Base-by-base conservation (phyloP, 73 alveolate genomes). In the Loxodes magnus region DNA sequence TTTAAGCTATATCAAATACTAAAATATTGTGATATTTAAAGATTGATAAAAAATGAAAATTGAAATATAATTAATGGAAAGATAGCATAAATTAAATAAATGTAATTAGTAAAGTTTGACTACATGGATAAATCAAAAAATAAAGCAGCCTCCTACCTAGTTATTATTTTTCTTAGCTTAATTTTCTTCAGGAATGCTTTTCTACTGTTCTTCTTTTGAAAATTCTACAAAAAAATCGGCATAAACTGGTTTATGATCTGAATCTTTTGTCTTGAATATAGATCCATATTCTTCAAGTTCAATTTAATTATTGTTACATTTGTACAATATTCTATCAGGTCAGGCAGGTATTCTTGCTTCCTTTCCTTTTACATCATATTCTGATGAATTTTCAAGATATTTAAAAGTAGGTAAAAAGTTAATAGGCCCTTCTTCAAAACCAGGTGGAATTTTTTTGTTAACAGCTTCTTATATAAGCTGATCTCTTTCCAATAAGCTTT, bases 331-430 rank as follows among this genome's bases (percentile, higher is more conserved):
- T 37, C 97, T 54, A 50, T 87, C 97, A 2, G 93, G 76, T 90
- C 93, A 87, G n/a, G 93, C 92, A 0, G 97, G 97, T 5, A 56
- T 51, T 42, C 94, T 54, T 35, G 63, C 57, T 22, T 35, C 56
- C 19, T 35, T 63, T 22, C 78, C 68, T n/a, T n/a, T n/a, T 56
- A 16, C 24, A 17, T 44, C 58, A 44, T 79, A 87, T 6, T 64
- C 62, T 36, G 67, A 77, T 6, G 71, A 53, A 1, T 65, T 58
- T 28, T 64, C 70, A 4, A 24, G 26, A 35, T 64, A 54, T 56
- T 84, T 82, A 61, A 78, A 87, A 20, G 95, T 87, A 9, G 97
- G 97, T 28, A 63, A 67, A 78, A 87, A 87, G 43, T 51, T 51
- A 4, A 82, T 71, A 29, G 42, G 51, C 17, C 95, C 95, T 67